Conservation (phyloP, 2,329 filamentous ascomycete species). For the Colletotrichum zoysiae region DNA sequence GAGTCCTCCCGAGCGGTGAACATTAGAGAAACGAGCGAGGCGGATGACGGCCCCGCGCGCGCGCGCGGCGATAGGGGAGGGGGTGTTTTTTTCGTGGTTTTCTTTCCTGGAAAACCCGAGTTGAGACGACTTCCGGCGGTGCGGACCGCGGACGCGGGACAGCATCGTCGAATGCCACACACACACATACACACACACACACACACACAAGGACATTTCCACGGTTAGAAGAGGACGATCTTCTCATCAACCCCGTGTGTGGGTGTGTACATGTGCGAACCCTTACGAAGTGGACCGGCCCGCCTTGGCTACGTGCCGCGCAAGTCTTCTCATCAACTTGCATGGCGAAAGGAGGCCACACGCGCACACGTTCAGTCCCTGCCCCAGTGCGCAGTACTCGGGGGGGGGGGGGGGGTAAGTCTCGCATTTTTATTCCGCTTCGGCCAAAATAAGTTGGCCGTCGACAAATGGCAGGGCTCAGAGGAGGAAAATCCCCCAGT, state of each 20-base stretch:
- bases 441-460: slow-evolving; percentile 4
- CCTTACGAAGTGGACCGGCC: neutral
- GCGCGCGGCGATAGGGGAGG: no score
- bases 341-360: neutral
- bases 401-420: no score
- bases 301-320: neutral
- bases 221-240: neutral
- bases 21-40: neutral
- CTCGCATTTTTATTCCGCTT: neutral
- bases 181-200: no score
- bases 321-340: neutral
- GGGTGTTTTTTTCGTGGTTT: neutral
- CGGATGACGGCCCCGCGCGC: neutral
- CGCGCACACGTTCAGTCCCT: neutral
- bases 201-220: neutral
- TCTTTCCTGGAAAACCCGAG: no score
- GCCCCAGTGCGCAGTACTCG: no score
- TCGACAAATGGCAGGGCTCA: neutral
- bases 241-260: neutral
- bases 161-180: neutral
- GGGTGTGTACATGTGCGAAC: no score
- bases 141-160: neutral
- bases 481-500: neutral
- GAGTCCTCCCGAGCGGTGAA: neutral
- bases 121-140: neutral